Conservation (phyloP, 371 early-diverging fungal genomes). For the Apophysomyces sp. region DNA sequence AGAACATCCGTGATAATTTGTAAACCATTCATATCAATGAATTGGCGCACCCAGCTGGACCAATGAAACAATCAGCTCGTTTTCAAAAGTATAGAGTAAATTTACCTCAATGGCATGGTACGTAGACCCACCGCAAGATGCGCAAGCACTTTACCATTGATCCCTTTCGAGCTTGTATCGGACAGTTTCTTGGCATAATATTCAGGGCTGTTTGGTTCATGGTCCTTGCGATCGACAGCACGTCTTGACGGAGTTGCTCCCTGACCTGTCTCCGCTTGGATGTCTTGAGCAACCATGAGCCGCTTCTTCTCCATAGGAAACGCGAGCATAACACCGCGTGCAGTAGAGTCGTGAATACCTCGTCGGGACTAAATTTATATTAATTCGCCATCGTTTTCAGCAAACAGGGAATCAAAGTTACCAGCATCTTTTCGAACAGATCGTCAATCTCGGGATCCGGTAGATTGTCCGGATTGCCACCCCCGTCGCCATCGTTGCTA, state of each 20-base stretch:
- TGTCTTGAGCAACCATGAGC: conserved; percentile 53
- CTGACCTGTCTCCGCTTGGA: conserved; percentile 28
- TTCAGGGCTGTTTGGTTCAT: neutral
- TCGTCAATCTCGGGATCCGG: conserved; percentile 33
- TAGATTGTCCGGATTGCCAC: conserved; percentile 10
- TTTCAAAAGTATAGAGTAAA: neutral
- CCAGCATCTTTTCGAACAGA: conserved; percentile 53
- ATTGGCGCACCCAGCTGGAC: conserved; percentile 60
- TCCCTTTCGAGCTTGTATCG: conserved; percentile 54
- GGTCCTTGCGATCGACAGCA: neutral
- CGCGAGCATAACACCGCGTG: conserved; percentile 37
- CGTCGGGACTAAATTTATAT: conserved; percentile 34
- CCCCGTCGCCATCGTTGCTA: conserved; percentile 1
- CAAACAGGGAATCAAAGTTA: conserved; percentile 10
- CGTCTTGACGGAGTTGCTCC: conserved; percentile 2
- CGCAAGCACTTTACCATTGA: conserved; percentile 53
- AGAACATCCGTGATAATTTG: conserved; percentile 64
- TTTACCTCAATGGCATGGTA: conserved; percentile 79
- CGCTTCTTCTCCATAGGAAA: conserved; percentile 51
- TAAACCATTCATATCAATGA: conserved; percentile 71
- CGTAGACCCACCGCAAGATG: conserved; percentile 64
- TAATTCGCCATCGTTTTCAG: neutral
- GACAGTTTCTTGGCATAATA: conserved; percentile 33
- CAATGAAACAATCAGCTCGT: conserved; percentile 11
- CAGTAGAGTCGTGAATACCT: conserved; percentile 42